A percentile compares a stretch with the other conserved stretches of the same genome.
These are phyloP conservation scores for Coleophoma eucalyptorum DNA, from an alignment of 2,329 filamentous ascomycete genomes.

Conservation along the genomic window DNA sequence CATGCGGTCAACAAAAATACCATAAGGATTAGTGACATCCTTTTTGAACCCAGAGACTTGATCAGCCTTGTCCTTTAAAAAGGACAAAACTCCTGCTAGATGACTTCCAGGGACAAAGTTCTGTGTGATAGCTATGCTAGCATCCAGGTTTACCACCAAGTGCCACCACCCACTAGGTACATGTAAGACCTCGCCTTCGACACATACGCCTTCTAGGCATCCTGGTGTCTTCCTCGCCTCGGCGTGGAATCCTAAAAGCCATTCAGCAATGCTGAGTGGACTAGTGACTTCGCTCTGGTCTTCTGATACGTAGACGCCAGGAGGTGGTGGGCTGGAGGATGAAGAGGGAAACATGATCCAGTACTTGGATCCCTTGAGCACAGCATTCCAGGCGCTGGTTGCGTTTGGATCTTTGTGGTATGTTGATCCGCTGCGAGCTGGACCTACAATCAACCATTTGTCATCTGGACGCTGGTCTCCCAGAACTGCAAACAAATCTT, in stretches of 20 bases:
- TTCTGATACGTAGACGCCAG: constrained; percentile 83
- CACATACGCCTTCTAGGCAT: constrained; percentile 82
- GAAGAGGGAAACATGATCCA: constrained; percentile 95
- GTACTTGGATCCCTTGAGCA: constrained; percentile 86
- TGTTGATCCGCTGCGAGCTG: constrained; percentile 81
- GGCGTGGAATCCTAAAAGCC: constrained; percentile 84
- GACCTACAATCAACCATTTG: constrained; percentile 90
- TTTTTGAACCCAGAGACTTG: constrained; percentile 84
- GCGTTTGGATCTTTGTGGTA: constrained; percentile 84
- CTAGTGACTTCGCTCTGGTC: constrained; percentile 93
- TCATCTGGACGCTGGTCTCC: constrained; percentile 77
- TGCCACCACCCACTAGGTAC: constrained; percentile 98
- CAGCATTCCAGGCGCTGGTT: constrained; percentile 88
- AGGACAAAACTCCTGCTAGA: constrained; percentile 71
- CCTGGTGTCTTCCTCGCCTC: constrained; percentile 73
- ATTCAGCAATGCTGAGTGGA: constrained; percentile 94
- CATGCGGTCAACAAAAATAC: constrained; percentile 70
- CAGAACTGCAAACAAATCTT: constrained; percentile 80
- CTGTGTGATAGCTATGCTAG: constrained; percentile 85
- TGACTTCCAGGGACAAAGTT: constrained; percentile 83
- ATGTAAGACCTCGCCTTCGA: constrained; percentile 80
- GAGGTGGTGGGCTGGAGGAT: constrained; percentile 50
- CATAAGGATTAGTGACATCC: constrained; percentile 68
- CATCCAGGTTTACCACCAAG: constrained; percentile 84
- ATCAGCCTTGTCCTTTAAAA: constrained; percentile 76